These are phyloP conservation scores for Trichothecium roseum DNA, from an alignment of 2,329 filamentous ascomycete genomes.

Conservation along the genomic window DNA sequence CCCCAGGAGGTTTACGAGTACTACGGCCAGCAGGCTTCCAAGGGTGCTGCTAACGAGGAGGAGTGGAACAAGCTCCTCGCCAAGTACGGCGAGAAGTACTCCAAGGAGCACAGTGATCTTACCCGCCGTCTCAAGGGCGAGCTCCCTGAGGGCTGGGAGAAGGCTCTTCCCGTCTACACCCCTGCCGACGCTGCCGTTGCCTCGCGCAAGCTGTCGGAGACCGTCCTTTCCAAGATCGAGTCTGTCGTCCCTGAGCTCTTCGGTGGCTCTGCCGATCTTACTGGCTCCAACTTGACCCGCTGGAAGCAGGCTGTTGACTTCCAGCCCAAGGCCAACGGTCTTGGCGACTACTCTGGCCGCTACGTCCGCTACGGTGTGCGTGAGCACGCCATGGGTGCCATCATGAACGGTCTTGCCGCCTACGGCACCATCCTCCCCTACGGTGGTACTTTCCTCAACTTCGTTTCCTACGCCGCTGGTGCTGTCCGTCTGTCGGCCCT, in stretches of 20 bases:
- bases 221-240: slow-evolving; percentile 82
- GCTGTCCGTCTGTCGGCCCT: slow-evolving; percentile 89
- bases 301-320: slow-evolving; percentile 98
- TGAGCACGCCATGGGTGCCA: slow-evolving; percentile 85
- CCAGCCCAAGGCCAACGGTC: slow-evolving; percentile 76
- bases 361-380: slow-evolving; percentile 90
- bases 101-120: slow-evolving; percentile 71
- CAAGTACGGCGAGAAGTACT: slow-evolving; percentile 74
- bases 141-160: slow-evolving; percentile 95
- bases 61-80: slow-evolving; percentile 92
- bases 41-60: slow-evolving; percentile 80
- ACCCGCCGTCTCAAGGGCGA: slow-evolving; percentile 68
- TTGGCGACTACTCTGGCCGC: slow-evolving; percentile 83
- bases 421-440: slow-evolving; percentile 95
- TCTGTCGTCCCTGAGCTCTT: slow-evolving; percentile 76
- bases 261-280: slow-evolving; percentile 94
- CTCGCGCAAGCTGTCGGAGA: slow-evolving; percentile 93
- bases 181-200: slow-evolving; percentile 75
- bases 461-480: slow-evolving; percentile 94
- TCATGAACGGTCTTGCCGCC: slow-evolving; percentile 89
- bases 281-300: slow-evolving; percentile 95
- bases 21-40: slow-evolving; percentile 74
- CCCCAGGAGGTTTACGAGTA: slow-evolving; percentile 89
- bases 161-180: slow-evolving; percentile 83
- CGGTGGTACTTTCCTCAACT: slow-evolving; percentile 97